Evolutionary conservation across 1,139 yeast genomes (phyloP), one percentile per base, ranked within the genome.

Genomic region (Kazachstania sp.): DNA sequence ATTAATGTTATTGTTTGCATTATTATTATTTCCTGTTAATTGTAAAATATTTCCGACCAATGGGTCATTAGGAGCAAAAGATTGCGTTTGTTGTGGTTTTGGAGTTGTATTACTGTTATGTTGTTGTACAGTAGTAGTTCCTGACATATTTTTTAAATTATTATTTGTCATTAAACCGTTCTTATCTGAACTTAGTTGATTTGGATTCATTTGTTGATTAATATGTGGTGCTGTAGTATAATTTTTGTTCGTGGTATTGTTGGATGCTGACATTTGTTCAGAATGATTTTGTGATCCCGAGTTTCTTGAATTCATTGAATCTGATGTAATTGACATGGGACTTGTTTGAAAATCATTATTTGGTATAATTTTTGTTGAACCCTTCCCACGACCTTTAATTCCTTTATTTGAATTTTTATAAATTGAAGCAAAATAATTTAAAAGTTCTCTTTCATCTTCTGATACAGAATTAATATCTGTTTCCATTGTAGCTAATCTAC

Each of bases 381-480:
- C 74, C 61, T 79, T 84, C 3, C 96, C 96, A 54, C 97, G 76
- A 26, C 97, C 97, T 57, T 86, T 80, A 51, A 88, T 88, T 23
- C 97, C 97, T 60, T 87, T 79, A 62, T 88, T 88, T 41, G 95
- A 79, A 64, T 88, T 86, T 65, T 86, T 86, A 69, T 90, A 90
- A 52, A 88, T 71, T 37, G 79, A 78, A 41, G 87, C 82, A 66
- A 88, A 87, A 66, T 90, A 88, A 44, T 78, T 73, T 57, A 90
- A 72, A 57, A 86, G 64, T 41, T 81, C 83, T 51, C 78, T 72
- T 59, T 88, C 96, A 32, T 77, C 76, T 3, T 69, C 67, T 1
- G 90, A 86, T 49, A 85, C 71, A 29, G 65, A 65, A 47, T 65
- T 63, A 13, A 37, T 31, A 44, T 62, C 57, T n/a, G 71, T 69